A percentile compares a stretch with the other conserved stretches of the same genome.
Conservation (phyloP, 2,329 filamentous ascomycete genomes). For the Trichoderma guizhouense region DNA sequence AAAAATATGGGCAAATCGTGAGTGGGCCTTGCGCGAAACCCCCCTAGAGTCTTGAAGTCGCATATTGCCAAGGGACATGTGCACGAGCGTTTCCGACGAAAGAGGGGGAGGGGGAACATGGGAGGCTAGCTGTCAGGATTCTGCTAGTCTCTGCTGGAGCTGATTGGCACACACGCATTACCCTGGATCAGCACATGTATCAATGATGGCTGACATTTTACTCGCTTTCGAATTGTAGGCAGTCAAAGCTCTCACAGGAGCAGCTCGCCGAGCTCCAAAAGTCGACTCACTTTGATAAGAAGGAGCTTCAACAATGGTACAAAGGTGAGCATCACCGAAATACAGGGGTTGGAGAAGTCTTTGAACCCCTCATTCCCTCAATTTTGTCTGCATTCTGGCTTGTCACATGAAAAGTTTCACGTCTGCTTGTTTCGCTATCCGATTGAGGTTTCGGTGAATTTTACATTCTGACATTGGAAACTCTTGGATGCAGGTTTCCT, state of each 20-base stretch:
- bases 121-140: not conserved
- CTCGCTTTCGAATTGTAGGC: constrained; percentile 50
- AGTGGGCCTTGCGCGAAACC: constrained; percentile 8
- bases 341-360: not conserved
- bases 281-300: constrained; percentile 98
- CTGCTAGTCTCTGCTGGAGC: not conserved
- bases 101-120: not conserved
- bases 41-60: not conserved
- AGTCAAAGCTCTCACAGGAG: constrained; percentile 96
- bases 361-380: not conserved
- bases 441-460: not conserved
- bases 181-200: not conserved
- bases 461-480: not conserved
- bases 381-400: not conserved
- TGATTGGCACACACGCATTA: not conserved
- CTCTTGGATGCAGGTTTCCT: constrained; percentile 70
- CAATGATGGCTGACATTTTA: not conserved
- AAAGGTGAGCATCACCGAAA: constrained; percentile 66
- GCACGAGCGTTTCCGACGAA: not conserved
- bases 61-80: not conserved
- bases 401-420: not conserved
- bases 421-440: not conserved
- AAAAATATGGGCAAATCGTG: constrained; percentile 19
- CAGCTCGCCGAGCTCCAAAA: constrained; percentile 94
- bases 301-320: constrained; percentile 99